Evolutionary conservation across 2,329 filamentous ascomycete species (phyloP).

Genomic region (Pseudogymnoascus sp.): DNA sequence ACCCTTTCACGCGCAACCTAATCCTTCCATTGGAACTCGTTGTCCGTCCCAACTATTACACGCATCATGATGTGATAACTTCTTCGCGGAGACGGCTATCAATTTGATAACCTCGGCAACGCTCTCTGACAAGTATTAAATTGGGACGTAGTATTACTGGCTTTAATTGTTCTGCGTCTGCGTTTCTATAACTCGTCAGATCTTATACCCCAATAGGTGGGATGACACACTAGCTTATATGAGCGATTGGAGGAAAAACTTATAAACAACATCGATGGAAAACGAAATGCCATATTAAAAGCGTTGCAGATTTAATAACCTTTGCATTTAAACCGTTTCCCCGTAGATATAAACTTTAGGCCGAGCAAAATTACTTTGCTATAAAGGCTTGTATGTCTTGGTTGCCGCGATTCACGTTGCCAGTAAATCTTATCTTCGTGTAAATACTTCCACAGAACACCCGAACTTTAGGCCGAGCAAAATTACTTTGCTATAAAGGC

Average conservation of each 20-base stretch:
- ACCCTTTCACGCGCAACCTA: not conserved
- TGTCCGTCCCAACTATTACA: not conserved
- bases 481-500: too few species aligned
- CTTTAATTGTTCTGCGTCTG: not conserved
- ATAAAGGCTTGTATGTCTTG: conserved; percentile 6
- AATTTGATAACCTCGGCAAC: not conserved
- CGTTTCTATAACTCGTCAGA: not conserved
- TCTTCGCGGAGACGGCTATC: not conserved
- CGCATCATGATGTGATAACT: not conserved
- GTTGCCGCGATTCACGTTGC: not conserved
- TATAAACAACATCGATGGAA: not conserved
- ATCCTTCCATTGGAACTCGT: not conserved
- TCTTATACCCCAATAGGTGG: not conserved
- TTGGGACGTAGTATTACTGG: not conserved
- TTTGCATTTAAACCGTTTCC: not conserved
- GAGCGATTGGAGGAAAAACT: conserved; percentile 2
- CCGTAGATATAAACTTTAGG: not conserved
- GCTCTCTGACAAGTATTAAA: not conserved
- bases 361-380: not conserved
- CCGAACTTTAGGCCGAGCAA: not conserved
- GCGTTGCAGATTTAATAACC: not conserved
- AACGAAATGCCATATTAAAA: not conserved
- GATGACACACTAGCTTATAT: not conserved
- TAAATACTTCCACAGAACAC: not conserved
- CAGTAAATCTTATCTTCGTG: not conserved